Evolutionary conservation across 2,329 filamentous ascomycete species (phyloP).

Genomic region (Pseudogymnoascus sp.): DNA sequence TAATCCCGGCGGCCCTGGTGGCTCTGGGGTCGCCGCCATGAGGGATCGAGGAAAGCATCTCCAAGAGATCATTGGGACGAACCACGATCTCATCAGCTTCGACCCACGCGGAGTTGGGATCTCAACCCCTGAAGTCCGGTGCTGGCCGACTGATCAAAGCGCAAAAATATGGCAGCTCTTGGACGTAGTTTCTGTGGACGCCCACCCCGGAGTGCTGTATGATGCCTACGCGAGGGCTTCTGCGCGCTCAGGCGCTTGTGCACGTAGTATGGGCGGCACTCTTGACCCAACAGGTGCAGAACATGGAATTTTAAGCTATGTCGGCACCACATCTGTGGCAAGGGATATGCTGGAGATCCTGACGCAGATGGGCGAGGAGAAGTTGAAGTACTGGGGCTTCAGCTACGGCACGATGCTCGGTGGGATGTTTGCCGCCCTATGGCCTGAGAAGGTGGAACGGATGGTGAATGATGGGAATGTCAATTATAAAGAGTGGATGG

Average conservation of each 20-base stretch:
- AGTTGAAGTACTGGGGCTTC: slow-evolving; percentile 42
- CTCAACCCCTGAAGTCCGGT: slow-evolving; percentile 43
- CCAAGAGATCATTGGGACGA: slow-evolving; percentile 31
- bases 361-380: slow-evolving; percentile 22
- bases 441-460: slow-evolving; percentile 33
- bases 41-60: slow-evolving; percentile 24
- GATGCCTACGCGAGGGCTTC: slow-evolving; percentile 37
- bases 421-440: slow-evolving; percentile 37
- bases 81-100: slow-evolving; percentile 40
- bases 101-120: slow-evolving; percentile 43
- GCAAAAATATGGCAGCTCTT: slow-evolving; percentile 36
- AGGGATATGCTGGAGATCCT: slow-evolving; percentile 32
- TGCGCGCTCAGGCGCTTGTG: slow-evolving; percentile 37
- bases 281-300: slow-evolving; percentile 20
- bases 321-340: slow-evolving; percentile 28
- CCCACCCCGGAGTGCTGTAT: slow-evolving; percentile 38
- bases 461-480: slow-evolving; percentile 30
- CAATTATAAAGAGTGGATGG: slow-evolving; percentile 23
- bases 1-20: slow-evolving; percentile 41
- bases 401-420: slow-evolving; percentile 41
- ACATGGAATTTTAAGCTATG: slow-evolving; percentile 25
- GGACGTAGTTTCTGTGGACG: slow-evolving; percentile 38
- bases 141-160: slow-evolving; percentile 38
- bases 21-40: slow-evolving; percentile 31
- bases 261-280: slow-evolving; percentile 15